phyloP scores from a whole-genome alignment of 2,329 filamentous ascomycete genomes.

The Fusarium buxicola region DNA sequence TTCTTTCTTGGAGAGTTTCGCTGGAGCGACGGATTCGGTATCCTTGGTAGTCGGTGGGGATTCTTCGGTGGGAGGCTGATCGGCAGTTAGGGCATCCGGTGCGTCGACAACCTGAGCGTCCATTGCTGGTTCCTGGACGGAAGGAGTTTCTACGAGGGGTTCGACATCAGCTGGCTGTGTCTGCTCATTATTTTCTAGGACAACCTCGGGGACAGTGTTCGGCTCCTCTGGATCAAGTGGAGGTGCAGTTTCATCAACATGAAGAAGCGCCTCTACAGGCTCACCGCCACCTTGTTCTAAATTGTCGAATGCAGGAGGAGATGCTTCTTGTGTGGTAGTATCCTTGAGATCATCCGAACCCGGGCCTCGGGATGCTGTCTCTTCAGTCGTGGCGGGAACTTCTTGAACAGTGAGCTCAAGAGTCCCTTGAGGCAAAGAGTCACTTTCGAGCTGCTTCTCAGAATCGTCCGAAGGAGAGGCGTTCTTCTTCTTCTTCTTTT shows the following conservation, averaged over 20 bases:
- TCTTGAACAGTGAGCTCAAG: constrained; percentile 7
- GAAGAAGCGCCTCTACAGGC: constrained; percentile 10
- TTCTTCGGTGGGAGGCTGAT: constrained; percentile 30
- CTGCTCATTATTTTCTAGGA: constrained; percentile 39
- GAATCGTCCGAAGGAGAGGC: constrained; percentile 23
- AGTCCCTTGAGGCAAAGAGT: constrained; percentile 18
- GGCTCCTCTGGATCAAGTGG: constrained; percentile 31
- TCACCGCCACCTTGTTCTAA: constrained; percentile 16
- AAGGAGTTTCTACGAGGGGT: constrained; percentile 35
- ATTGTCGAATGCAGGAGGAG: constrained; percentile 1
- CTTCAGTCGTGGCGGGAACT: background rate
- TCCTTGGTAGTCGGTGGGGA: constrained; percentile 30
- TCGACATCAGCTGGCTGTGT: constrained; percentile 44
- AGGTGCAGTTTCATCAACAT: constrained; percentile 18
- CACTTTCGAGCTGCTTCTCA: constrained; percentile 31
- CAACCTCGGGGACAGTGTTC: constrained; percentile 23
- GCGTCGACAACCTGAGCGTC: constrained; percentile 27
- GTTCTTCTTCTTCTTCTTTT: constrained; percentile 52
- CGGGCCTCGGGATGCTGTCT: constrained; percentile 1
- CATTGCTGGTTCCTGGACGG: constrained; percentile 33
- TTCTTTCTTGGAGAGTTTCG: constrained; percentile 51
- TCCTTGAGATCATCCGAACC: constrained; percentile 11
- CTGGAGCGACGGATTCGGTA: constrained; percentile 34
- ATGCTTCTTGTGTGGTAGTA: constrained; percentile 13
- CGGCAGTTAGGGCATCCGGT: constrained; percentile 17